These are phyloP conservation scores for Aspergillus fumigatus DNA, from an alignment of 2,329 filamentous ascomycete species.

Conservation along the genomic window DNA sequence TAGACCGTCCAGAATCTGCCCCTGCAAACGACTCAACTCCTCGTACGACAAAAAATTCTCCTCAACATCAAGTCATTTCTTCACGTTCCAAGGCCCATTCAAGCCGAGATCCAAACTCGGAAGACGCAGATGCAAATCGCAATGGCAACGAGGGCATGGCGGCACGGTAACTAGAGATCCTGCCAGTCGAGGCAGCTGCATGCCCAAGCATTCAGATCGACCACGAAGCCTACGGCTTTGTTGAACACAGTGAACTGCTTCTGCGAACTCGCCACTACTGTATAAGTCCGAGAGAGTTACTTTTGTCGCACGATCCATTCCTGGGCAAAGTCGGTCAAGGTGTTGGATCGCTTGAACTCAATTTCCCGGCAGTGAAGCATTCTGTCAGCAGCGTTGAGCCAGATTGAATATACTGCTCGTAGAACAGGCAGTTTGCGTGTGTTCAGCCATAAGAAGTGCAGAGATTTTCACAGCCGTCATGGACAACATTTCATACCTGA, in stretches of 20 bases:
- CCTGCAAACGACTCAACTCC: not conserved
- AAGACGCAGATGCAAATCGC: not conserved
- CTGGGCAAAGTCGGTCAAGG: not conserved
- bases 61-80: not conserved
- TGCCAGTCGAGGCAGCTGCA: not conserved
- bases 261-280: not conserved
- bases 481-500: too few relatives aligned
- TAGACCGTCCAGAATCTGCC: not conserved
- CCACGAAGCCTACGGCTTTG: not conserved
- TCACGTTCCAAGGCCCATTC: not conserved
- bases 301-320: not conserved
- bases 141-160: not conserved
- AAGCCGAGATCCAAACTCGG: not conserved
- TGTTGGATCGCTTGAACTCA: not conserved
- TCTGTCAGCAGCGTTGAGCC: not conserved
- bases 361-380: not conserved
- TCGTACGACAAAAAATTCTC: not conserved
- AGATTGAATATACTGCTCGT: not conserved
- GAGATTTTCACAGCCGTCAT: not conserved
- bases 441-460: not conserved
- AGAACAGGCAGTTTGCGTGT: not conserved
- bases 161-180: not conserved
- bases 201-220: not conserved
- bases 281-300: not conserved
- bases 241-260: not conserved